Evolutionary conservation across 1,139 yeast species (phyloP), one percentile per base, ranked within the genome.

Genomic region (Saccharomyces hybrid): DNA sequence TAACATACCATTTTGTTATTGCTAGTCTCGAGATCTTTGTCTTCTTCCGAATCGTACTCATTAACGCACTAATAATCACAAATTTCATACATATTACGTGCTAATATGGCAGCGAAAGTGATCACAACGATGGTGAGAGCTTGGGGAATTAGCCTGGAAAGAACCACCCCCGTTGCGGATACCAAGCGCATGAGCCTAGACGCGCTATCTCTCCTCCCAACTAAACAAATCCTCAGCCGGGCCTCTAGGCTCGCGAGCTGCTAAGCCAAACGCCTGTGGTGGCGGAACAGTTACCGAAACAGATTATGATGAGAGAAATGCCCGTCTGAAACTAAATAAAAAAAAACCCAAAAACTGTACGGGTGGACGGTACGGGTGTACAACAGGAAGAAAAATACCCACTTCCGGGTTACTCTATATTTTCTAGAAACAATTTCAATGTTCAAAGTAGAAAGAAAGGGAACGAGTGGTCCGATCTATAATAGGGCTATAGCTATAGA

Each of bases 1-100:
- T 54, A 55, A 65, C 69, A 61, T 64, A 64, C 69, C 70, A 66
- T 67, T 65, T 65, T 65, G 68, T 38, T 59, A 59, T 62, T 61
- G 63, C 60, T 65, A 59, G 59, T 62, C 54, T 59, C 64, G 59
- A 56, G 57, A 58, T 59, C 61, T 51, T 54, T 50, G 44, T 29
- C n/a, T 12, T 44, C 19, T 12, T 38, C 6, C 9, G 24, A 38
- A 38, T 38, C 11, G 4, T 16, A 12, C 9, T 19, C 9, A 16
- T 11, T 11, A 19, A 16, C 12, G 21, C 44, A 9, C n/a, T 12
- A 38, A 14, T 38, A 38, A 19, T 19, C 9, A 11, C 12, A 14
- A 38, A 38, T 38, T 16, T 38, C 44, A 19, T 38, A 38, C 44
- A 19, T 16, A 38, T 9, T 19, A 19, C 44, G 7, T 24, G 26